Conservation (phyloP, 139 green algal species). For the Pleodorina starrii region DNA sequence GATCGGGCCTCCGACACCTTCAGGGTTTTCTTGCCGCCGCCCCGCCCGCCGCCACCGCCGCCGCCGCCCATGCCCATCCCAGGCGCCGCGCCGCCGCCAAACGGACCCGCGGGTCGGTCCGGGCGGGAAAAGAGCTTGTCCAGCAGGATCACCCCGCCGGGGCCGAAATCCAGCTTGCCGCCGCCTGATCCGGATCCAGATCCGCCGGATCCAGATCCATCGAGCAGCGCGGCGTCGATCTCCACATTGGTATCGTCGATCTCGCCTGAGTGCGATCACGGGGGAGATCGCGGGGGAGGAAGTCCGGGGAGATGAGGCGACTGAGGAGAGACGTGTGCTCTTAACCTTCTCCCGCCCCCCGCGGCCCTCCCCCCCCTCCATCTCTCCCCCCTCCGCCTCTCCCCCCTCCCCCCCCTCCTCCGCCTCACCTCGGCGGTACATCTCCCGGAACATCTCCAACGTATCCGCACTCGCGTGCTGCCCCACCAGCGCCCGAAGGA, state of each 20-base stretch:
- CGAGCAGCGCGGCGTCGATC: constrained; percentile 30
- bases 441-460: constrained; percentile 5
- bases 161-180: constrained; percentile 20
- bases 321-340: too few species aligned
- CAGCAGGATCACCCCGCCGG: constrained; percentile 13
- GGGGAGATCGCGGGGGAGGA: too few species aligned
- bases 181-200: not conserved
- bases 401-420: not conserved
- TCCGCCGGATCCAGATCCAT: not conserved
- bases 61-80: not conserved
- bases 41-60: not conserved
- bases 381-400: too few species aligned
- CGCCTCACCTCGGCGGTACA: constrained; percentile 30
- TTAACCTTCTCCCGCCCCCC: too few species aligned
- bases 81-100: not conserved
- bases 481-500: constrained; percentile 54
- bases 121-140: constrained; percentile 31
- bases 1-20: constrained; percentile 79
- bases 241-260: constrained; percentile 38
- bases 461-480: constrained; percentile 25
- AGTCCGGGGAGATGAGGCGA: too few species aligned
- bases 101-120: too few species aligned
- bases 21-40: constrained; percentile 2
- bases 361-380: too few species aligned
- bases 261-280: too few species aligned